A percentile compares a stretch with the other conserved stretches of the same genome.
Evolutionary conservation across 2,329 filamentous ascomycete species (phyloP).

Genomic region (Ciborinia camelliae): DNA sequence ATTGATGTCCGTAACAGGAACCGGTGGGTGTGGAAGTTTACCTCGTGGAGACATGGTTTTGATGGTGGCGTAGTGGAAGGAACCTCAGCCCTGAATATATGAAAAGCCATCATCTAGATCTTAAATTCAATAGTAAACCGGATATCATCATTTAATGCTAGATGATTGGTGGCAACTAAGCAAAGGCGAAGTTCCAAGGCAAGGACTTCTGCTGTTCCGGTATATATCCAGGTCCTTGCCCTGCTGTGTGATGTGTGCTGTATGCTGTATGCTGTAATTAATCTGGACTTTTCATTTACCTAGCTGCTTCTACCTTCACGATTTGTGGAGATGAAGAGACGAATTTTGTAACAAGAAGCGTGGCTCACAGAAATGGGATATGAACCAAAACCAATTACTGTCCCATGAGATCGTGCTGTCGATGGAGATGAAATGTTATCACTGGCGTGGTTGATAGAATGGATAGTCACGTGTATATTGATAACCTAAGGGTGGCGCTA

Average conservation of each 20-base stretch:
- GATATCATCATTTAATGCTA: not conserved
- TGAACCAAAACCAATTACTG: not conserved
- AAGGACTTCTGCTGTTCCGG: not conserved
- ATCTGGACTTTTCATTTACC: not conserved
- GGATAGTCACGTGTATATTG: not conserved
- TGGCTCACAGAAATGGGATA: not conserved
- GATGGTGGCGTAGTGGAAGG: constrained; percentile 8
- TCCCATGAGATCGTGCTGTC: not conserved
- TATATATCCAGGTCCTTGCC: not conserved
- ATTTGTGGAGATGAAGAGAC: not conserved
- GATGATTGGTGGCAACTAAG: not conserved
- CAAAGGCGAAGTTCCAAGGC: not conserved
- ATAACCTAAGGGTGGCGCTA: not conserved
- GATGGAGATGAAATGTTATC: not conserved
- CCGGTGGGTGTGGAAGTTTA: not conserved
- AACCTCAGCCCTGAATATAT: not conserved
- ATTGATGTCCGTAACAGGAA: not conserved
- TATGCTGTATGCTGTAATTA: not conserved
- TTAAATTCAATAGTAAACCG: not conserved
- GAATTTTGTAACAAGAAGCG: not conserved
- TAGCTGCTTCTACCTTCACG: not conserved
- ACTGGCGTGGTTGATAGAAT: not conserved
- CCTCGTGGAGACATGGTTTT: not conserved
- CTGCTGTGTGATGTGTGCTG: not conserved
- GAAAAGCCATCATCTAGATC: not conserved